Base-by-base conservation (phyloP, 2,329 filamentous ascomycete species). In the Aspergillus niger region DNA sequence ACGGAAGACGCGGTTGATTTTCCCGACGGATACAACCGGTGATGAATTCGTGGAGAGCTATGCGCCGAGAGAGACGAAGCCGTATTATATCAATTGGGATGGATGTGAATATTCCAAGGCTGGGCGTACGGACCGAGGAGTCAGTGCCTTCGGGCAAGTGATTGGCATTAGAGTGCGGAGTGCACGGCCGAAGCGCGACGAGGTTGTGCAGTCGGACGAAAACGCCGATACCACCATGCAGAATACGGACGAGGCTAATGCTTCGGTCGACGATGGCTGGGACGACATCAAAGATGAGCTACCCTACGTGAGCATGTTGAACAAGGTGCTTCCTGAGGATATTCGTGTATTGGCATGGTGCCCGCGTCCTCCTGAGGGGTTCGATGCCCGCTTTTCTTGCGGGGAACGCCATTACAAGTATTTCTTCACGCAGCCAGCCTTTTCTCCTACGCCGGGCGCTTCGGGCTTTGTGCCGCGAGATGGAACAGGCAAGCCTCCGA, bases 101-200 rank as follows among this genome's bases (percentile, higher is more conserved):
- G 88, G 89, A 7, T 93, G 88, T 75, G 91, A 96, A 63, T 99
- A 98, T 76, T 92, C 91, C 38, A 99, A 99, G 76, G 97, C 94
- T 72, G 95, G 95, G 2, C 84, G 95, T 64, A 99, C 95, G 17
- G 95, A 99, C 74, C 84, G 88, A 57, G 95, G 95, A 11, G 95
- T 99, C 38, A 97, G 92, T 76, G 93, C 95, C 3, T 99, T 99
- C 79, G 95, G 95, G 0, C 95, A 99, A 80, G 95, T 99, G 59
- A 87, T 99, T 70, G 90, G 88, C 0, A 79, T 99, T 43, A 81
- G 89, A 58, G 88, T 99, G 15, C 83, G 94, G 72, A 97, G 93
- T 76, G 90, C 90, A 69, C 81, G 85, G 66, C 91, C 91, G 1
- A 71, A 89, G 55, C 63, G 63, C 15, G 36, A 64, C 10, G 13